Conservation (phyloP, 192 early-diverging fungal genomes). For the Gryganskiella cystojenkinii region DNA sequence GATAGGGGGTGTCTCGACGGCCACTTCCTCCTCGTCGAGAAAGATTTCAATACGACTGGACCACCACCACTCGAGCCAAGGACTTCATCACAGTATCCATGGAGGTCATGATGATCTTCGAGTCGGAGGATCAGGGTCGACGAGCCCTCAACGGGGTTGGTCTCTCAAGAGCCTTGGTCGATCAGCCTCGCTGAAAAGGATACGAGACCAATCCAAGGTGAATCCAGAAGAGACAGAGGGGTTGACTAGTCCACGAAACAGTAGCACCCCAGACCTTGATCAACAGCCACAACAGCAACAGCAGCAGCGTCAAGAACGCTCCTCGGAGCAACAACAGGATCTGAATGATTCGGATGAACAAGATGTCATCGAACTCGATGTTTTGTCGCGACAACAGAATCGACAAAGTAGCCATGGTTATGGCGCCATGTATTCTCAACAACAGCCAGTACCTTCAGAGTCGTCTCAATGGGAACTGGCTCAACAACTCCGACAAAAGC, state of each 20-base stretch:
- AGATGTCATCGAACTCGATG: constrained; percentile 21
- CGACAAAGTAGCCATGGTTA: background rate
- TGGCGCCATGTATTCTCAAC: background rate
- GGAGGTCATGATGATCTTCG: too few species aligned
- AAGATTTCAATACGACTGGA: too few species aligned
- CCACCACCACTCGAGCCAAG: too few species aligned
- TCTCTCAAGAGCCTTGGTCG: constrained; percentile 20
- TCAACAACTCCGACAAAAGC: background rate
- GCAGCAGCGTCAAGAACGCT: background rate
- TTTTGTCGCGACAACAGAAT: constrained; percentile 4
- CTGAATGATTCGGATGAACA: background rate
- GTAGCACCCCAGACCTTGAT: background rate
- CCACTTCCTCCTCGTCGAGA: too few species aligned
- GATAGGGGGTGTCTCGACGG: too few species aligned
- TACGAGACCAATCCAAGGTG: constrained; percentile 4
- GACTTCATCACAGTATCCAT: too few species aligned
- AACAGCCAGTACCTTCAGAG: background rate
- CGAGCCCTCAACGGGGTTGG: constrained; percentile 20
- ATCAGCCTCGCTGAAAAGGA: constrained; percentile 9
- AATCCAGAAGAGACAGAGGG: constrained; percentile 25
- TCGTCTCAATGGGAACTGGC: background rate
- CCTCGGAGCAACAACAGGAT: background rate
- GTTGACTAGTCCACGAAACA: constrained; percentile 13
- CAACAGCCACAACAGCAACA: background rate
- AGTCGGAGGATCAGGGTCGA: background rate